Base-by-base conservation (phyloP, 2,329 filamentous ascomycete species). In the Setomelanomma holmii region DNA sequence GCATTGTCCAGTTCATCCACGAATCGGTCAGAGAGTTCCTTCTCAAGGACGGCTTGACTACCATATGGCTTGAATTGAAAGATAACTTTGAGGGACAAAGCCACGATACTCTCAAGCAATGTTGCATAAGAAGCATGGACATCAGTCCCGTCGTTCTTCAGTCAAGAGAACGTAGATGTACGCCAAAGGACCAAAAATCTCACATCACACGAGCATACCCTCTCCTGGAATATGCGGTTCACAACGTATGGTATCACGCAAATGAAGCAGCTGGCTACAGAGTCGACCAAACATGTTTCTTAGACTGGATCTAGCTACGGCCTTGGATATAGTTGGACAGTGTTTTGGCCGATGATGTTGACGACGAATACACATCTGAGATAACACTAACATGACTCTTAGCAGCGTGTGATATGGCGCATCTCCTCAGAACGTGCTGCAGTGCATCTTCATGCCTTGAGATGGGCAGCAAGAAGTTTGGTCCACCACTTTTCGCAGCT, bases 221-320 rank as follows among this genome's bases (percentile, higher is more conserved):
- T 1, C 82, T 85, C 40, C 65, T 85, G 5, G 55, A 76, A 41
- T 83, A 83, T 58, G 74, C 79, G n/a, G 63, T 74, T 12, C 53
- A 65, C 4, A 68, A 78, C 45, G 35, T 80, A 7, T 61, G 82
- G 12, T 52, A 63, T 38, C 80, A 82, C 49, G 72, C 79, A 12
- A 60, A 82, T 36, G 21, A 14, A 22, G 76, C 78, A 33, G 61
- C 69, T 44, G 51, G 56, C 3, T 8, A 20, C 20, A 54, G 49
- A 1, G 59, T 75, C 16, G 34, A 45, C 21, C 64, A 67, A 23
- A 17, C 20, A 6, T 7, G 36, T 4, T 66, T 64, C 40, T 36
- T 68, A 7, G 4, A 48, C 1, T 44, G 7, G 7, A 76, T 76
- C 36, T 43, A 56, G 4, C 27, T 68, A 11, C 7, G 8, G 1